Base-by-base conservation (phyloP, 768 basidiomycete genomes). In the Amanita exitialis region DNA sequence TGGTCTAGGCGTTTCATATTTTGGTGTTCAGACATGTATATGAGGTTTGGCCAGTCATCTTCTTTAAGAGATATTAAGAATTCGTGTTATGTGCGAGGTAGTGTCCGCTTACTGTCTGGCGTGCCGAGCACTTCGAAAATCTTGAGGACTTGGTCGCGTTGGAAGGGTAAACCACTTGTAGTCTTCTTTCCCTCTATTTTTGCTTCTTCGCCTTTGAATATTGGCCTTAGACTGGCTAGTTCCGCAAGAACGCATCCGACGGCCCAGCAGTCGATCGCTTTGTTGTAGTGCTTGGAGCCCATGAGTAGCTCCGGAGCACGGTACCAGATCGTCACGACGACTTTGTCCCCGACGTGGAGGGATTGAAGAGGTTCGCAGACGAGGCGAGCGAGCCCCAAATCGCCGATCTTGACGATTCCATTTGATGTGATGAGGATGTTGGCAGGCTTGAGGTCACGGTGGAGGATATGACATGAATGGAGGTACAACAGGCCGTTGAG, bases 311-410 rank as follows among this genome's bases (percentile, higher is more conserved):
- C 96, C 0, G 96, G 96, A 6, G 92, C 91, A 47, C 96, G 88
- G 64, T 99, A 99, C 96, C 96, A 98, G 61, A 99, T 98, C 0
- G 96, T 99, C 10, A 99, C 96, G 32, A 98, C 96, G 23, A 99
- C 94, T 61, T 98, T 98, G 69, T 99, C 96, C 13, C 94, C 94
- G 0, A 83, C 82, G 62, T 90, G 92, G 2, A 99, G 72, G 1
- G 88, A 85, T 57, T 96, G 93, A 1, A 99, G 74, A 5, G 96
- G 96, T 53, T 91, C 83, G 61, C 92, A 86, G 52, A 89, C 85
- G 27, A 98, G 75, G 28, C 96, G 79, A 1, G 96, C 96, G 13
- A 99, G 80, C 20, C 96, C 96, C 1, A 98, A 73, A 64, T 99
- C 96, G n/a, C 94, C 96, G 47, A 99, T 98, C 68, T 98, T 98